phyloP scores from a whole-genome alignment of 2,329 filamentous ascomycete genomes.

The Atkinsonella texensis region DNA sequence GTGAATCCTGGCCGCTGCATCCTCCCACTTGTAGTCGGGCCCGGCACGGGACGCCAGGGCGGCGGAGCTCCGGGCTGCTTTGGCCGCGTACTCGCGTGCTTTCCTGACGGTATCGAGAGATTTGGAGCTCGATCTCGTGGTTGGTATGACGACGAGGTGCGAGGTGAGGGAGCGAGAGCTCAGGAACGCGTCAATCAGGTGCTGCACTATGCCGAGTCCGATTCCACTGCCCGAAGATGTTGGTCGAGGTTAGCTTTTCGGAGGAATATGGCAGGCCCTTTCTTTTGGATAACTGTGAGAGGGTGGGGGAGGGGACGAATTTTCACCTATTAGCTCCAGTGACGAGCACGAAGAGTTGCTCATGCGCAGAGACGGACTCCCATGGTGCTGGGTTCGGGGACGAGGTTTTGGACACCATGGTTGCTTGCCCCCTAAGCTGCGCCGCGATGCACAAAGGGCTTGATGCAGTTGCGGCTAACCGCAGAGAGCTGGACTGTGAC shows the following conservation, averaged over 20 bases:
- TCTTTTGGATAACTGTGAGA: not conserved
- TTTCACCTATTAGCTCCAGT: slow-evolving; percentile 76
- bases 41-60: slow-evolving; percentile 26
- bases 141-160: slow-evolving; percentile 69
- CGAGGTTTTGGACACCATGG: slow-evolving; percentile 4
- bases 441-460: not conserved
- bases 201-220: slow-evolving; percentile 71
- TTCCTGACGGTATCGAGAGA: slow-evolving; percentile 56
- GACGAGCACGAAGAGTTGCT: slow-evolving; percentile 55
- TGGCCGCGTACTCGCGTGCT: slow-evolving; percentile 47
- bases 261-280: not conserved
- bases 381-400: slow-evolving; percentile 18
- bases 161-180: slow-evolving; percentile 50
- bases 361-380: slow-evolving; percentile 23
- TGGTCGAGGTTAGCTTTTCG: not conserved
- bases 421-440: not conserved
- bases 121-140: slow-evolving; percentile 66
- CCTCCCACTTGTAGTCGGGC: slow-evolving; percentile 20
- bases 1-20: slow-evolving; percentile 40
- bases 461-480: not conserved
- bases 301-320: not conserved
- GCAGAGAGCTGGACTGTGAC: not conserved
- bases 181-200: slow-evolving; percentile 84
- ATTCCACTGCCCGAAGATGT: slow-evolving; percentile 53
- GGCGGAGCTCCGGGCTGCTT: slow-evolving; percentile 26